These are phyloP conservation scores for Manihot esculenta DNA, from an alignment of 441 rosid genomes.

Conservation along the genomic window DNA sequence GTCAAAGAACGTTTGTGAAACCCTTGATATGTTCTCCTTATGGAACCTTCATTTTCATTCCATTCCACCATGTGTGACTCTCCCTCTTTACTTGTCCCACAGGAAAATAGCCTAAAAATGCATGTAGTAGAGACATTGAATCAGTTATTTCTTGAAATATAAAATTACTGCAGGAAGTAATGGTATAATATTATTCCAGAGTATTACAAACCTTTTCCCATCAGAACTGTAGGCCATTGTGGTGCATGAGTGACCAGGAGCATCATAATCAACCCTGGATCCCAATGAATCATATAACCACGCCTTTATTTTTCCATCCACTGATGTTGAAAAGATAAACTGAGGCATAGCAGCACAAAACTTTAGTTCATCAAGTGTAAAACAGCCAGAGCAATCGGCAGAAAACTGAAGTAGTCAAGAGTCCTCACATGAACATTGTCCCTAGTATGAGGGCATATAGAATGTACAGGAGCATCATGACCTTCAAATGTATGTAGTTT, in stretches of 20 bases:
- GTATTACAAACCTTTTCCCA: constrained; percentile 42
- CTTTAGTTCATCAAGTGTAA: background rate
- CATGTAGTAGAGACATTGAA: constrained; percentile 6
- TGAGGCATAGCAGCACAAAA: constrained; percentile 22
- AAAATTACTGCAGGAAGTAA: background rate
- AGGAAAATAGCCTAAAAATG: constrained; percentile 60
- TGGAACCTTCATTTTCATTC: constrained; percentile 71
- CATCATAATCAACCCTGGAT: constrained; percentile 49
- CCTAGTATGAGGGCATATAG: constrained; percentile 55
- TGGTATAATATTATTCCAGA: background rate
- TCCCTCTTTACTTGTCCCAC: constrained; percentile 74
- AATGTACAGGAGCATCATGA: constrained; percentile 56
- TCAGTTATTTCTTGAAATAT: constrained; percentile 11
- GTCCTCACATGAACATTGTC: constrained; percentile 46
- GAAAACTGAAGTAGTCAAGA: constrained; percentile 10
- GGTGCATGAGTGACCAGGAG: constrained; percentile 48
- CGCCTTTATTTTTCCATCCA: constrained; percentile 64
- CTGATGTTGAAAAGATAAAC: constrained; percentile 63
- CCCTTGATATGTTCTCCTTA: constrained; percentile 61
- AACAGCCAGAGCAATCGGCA: background rate
- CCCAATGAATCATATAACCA: constrained; percentile 51
- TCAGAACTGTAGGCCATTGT: constrained; percentile 56
- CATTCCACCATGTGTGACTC: constrained; percentile 71
- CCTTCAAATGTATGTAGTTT: constrained; percentile 50
- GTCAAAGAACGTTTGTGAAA: constrained; percentile 54